Evolutionary conservation across 768 basidiomycete genomes (phyloP).

Genomic region (Suillus hirtellus): DNA sequence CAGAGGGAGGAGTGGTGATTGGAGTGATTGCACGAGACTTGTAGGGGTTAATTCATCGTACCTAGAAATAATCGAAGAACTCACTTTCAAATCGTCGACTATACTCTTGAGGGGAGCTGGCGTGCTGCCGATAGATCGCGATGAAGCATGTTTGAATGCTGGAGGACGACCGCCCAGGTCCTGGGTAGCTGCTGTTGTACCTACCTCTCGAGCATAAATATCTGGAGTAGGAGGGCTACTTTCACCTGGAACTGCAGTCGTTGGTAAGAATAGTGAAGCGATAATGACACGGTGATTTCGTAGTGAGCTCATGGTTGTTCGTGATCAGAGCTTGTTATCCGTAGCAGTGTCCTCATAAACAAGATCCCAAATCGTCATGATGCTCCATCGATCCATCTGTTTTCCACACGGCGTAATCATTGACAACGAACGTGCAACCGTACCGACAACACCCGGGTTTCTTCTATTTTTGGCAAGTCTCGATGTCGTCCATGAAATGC

Average conservation of each 20-base stretch:
- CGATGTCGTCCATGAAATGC: too few relatives aligned
- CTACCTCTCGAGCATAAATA: conserved; percentile 21
- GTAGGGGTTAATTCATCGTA: background rate
- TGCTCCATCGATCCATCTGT: background rate
- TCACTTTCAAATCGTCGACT: conserved; percentile 76
- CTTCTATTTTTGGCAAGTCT: background rate
- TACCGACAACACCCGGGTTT: background rate
- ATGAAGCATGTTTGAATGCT: conserved; percentile 22
- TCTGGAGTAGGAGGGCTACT: conserved; percentile 55
- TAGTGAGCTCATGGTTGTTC: conserved; percentile 60
- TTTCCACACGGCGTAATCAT: conserved; percentile 3
- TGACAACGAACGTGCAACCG: background rate
- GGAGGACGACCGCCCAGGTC: conserved; percentile 12
- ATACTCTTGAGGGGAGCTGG: conserved; percentile 59
- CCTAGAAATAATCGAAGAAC: conserved; percentile 10
- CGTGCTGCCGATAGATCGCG: conserved; percentile 22
- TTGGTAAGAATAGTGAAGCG: conserved; percentile 83
- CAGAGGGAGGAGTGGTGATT: conserved; percentile 44
- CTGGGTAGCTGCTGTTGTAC: conserved; percentile 15
- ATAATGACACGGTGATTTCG: conserved; percentile 74
- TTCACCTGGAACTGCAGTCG: conserved; percentile 61
- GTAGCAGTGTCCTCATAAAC: background rate
- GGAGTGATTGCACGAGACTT: conserved; percentile 44
- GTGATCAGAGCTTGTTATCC: background rate
- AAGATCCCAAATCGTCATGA: conserved; percentile 4